phyloP scores from a whole-genome alignment of 495 filamentous ascomycete genomes.

The Cairneyella variabilis region DNA sequence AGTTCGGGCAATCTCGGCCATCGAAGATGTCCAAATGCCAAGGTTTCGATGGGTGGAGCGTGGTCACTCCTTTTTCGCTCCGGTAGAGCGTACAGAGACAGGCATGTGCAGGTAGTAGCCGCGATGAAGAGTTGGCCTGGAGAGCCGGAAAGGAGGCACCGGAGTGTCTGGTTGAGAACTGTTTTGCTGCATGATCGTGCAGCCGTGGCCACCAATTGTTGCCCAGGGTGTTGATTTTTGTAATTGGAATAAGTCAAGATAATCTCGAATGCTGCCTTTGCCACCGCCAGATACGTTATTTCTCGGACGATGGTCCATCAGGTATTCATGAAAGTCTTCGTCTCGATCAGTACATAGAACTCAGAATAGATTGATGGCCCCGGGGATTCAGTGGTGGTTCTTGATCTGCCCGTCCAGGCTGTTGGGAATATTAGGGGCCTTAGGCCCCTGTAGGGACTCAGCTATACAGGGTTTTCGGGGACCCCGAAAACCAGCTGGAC shows the following conservation, averaged over 20 bases:
- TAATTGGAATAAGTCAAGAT: conserved; percentile 11
- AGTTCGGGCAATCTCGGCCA: conserved; percentile 10
- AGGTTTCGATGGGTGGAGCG: conserved; percentile 6
- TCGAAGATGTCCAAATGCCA: conserved; percentile 9
- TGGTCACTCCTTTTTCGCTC: conserved; percentile 11
- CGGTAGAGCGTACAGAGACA: conserved; percentile 13
- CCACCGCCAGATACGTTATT: conserved; percentile 14
- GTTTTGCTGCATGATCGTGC: conserved; percentile 14
- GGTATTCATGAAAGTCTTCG: conserved; percentile 9
- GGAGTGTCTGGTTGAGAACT: conserved; percentile 9
- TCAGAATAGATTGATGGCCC: conserved; percentile 2
- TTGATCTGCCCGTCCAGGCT: conserved; percentile 7
- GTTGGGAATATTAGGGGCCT: no score
- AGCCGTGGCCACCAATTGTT: conserved; percentile 6
- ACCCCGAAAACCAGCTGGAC: no score
- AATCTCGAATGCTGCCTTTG: conserved; percentile 15
- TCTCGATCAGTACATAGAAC: conserved; percentile 17
- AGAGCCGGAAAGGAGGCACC: conserved; percentile 14
- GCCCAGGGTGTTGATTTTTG: conserved; percentile 9
- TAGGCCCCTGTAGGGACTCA: no score
- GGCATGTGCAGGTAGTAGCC: conserved; percentile 11
- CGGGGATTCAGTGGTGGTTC: not conserved
- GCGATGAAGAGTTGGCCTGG: conserved; percentile 10
- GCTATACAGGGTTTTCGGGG: no score
- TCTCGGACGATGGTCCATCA: conserved; percentile 17